Conservation (phyloP, 441 rosid genomes). For the Populus tomentosa region DNA sequence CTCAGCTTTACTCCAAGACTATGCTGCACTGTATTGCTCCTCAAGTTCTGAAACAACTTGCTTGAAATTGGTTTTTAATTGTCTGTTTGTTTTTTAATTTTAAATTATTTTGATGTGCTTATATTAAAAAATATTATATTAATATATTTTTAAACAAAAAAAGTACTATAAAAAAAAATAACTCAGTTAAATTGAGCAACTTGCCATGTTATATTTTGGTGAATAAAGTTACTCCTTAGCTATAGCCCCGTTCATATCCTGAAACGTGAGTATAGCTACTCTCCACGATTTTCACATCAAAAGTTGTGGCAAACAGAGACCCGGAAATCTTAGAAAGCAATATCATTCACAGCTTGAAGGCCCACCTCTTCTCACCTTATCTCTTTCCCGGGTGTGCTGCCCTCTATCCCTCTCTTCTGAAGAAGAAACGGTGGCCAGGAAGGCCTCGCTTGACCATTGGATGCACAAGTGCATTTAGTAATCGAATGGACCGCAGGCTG, state of each 20-base stretch:
- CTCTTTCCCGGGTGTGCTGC: slow-evolving; percentile 3
- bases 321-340: slow-evolving; percentile 24
- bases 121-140: too few species aligned
- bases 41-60: not conserved
- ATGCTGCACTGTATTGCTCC: not conserved
- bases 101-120: too few species aligned
- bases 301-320: slow-evolving; percentile 26
- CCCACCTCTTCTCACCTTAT: slow-evolving; percentile 17
- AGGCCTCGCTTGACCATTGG: not conserved
- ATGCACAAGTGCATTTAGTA: not conserved
- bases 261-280: not conserved
- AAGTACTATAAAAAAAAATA: too few species aligned
- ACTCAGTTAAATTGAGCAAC: not conserved
- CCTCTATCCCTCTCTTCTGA: not conserved
- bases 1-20: not conserved
- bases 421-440: not conserved
- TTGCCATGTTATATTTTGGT: not conserved
- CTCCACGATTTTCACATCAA: slow-evolving; percentile 4
- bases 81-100: too few species aligned
- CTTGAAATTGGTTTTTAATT: not conserved
- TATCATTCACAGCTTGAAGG: slow-evolving; percentile 18
- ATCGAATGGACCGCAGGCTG: slow-evolving; percentile 14
- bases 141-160: too few species aligned
- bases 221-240: too few species aligned
- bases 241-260: not conserved